Evolutionary conservation across 768 basidiomycete species (phyloP).

Genomic region (Hemileccinum impolitum): DNA sequence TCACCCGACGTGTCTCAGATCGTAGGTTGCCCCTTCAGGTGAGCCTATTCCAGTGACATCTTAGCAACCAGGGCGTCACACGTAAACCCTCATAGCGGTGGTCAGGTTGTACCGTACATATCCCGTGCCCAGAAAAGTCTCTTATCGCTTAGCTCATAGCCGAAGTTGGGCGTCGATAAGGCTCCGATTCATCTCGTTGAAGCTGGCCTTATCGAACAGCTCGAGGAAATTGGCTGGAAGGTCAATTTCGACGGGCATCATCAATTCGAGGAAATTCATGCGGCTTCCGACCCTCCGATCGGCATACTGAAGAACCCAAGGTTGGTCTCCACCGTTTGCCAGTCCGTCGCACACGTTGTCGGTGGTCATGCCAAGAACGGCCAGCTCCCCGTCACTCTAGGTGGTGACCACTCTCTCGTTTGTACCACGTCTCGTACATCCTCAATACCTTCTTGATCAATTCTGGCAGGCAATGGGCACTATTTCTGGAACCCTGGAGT

Average conservation of each 20-base stretch:
- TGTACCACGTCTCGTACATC: conserved; percentile 24
- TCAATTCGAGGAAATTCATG: conserved; percentile 74
- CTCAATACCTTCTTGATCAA: conserved; percentile 3
- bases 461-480: conserved; percentile 79
- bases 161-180: conserved; percentile 76
- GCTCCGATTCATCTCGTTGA: conserved; percentile 88
- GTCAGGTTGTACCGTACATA: conserved; percentile 25
- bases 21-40: conserved; percentile 96
- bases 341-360: conserved; percentile 78
- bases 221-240: conserved; percentile 79
- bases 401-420: conserved; percentile 94
- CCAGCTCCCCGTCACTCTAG: conserved; percentile 83
- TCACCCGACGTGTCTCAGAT: conserved; percentile 52
- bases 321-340: conserved; percentile 76
- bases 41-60: conserved; percentile 22
- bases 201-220: conserved; percentile 78
- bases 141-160: conserved; percentile 38
- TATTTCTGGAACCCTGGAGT: conserved; percentile 85
- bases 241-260: conserved; percentile 90
- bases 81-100: conserved; percentile 18
- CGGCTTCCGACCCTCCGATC: conserved; percentile 58
- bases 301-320: conserved; percentile 90
- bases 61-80: no score
- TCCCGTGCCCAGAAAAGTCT: conserved; percentile 3
- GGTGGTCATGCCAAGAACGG: conserved; percentile 73